Evolutionary conservation across 140 eudicot species (phyloP), one percentile per base, ranked within the genome.

Genomic region (Ambrosia hybrid): DNA sequence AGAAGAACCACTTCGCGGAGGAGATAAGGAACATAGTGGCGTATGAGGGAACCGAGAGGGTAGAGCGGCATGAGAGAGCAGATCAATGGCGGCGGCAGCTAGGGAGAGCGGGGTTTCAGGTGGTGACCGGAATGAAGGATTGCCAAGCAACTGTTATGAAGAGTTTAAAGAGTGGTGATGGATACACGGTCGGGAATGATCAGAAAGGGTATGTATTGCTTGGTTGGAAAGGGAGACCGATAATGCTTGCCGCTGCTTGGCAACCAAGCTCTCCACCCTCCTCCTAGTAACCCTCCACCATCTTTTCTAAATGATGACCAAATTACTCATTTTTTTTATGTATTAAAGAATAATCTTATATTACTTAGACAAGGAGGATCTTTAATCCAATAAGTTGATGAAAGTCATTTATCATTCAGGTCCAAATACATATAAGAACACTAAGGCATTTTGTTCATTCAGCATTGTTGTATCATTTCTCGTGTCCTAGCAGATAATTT

Each of bases 211-310:
- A 85, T 66, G 81, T 80, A 17, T 79, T 84, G 64, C 90, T 91
- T 64, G 97, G 97, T 9, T 88, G 97, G 97, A 85, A 82, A 82
- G 95, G 95, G 71, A 82, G 96, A 49, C 86, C 97, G 0, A 83
- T 91, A 59, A 82, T 91, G 92, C 70, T 88, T 6, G 91, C 97
- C 14, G 83, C 95, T 7, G 90, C 97, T 4, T 91, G 97, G 97
- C 84, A 51, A 73, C 85, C 78, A 0, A 65, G 55, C n/a, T 38
- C 39, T 2, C 41, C 72, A 5, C n/a, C 48, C 48, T 9, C 82
- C 45, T 5, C 79, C 65, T 72, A 72, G 74, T 72, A 14, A 11
- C 21, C 38, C 15, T 2, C 16, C 41, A 3, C 16, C 3, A 10
- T 11, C 15, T 13, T 5, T 48, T 72, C 60, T 21, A 9, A 6